phyloP scores from a whole-genome alignment of 257 asterid species.

The Craterostigma plantagineum region DNA sequence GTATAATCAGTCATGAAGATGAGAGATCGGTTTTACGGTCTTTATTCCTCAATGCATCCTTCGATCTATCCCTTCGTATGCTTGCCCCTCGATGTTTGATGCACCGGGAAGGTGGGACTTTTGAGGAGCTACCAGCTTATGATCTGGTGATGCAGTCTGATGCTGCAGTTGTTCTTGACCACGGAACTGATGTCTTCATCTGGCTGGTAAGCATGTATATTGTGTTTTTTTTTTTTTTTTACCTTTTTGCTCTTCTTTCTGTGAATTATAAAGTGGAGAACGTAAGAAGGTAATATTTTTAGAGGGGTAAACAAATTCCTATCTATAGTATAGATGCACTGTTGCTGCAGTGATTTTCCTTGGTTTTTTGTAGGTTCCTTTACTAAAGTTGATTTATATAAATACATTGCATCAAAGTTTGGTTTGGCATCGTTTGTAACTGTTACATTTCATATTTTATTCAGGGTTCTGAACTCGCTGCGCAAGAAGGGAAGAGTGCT shows the following conservation, averaged over 20 bases:
- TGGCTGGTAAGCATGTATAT: constrained; percentile 58
- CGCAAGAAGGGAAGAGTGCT: constrained; percentile 76
- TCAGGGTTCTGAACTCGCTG: constrained; percentile 92
- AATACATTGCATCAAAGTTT: not conserved
- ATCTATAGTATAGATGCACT: constrained; percentile 1
- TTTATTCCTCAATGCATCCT: constrained; percentile 75
- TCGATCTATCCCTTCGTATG: constrained; percentile 89
- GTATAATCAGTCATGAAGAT: constrained; percentile 81
- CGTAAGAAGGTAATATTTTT: not conserved
- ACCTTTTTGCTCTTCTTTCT: too few species aligned
- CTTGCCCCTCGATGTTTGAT: constrained; percentile 92
- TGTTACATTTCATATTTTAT: constrained; percentile 10
- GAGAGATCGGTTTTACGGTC: constrained; percentile 77
- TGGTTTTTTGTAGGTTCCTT: not conserved
- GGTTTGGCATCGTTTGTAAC: not conserved
- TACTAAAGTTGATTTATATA: not conserved
- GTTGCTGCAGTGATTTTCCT: not conserved
- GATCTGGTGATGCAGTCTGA: constrained; percentile 99
- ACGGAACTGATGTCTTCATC: constrained; percentile 94
- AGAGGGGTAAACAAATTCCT: not conserved
- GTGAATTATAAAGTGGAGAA: not conserved
- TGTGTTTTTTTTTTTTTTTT: constrained; percentile 4
- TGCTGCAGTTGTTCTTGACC: constrained; percentile 97
- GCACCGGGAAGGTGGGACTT: constrained; percentile 97
- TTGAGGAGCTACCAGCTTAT: constrained; percentile 91